Evolutionary conservation across 75 land plant genomes (phyloP).

Genomic region (Selaginella moellendorffii): DNA sequence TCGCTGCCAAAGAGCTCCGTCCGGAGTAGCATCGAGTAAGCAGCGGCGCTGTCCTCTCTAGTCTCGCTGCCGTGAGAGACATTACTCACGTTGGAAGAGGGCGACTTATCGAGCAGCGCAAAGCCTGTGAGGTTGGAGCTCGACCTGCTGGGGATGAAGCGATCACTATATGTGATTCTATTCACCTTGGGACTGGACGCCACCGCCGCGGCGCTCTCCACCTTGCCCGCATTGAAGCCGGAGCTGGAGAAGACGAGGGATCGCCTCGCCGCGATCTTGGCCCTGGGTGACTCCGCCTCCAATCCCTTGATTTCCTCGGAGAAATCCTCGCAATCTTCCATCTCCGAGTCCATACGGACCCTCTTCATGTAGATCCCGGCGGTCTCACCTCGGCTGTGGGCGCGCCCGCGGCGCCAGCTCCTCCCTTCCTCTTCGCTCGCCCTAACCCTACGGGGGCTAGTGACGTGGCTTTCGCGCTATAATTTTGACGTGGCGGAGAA

Average conservation of each 20-base stretch:
- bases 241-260: neutral
- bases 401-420: too few relatives aligned
- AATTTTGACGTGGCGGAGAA: too few relatives aligned
- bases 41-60: slow-evolving; percentile 66
- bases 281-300: neutral
- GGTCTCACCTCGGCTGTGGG: too few relatives aligned
- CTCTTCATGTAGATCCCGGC: too few relatives aligned
- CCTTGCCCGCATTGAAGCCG: neutral
- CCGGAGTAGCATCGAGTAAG: slow-evolving; percentile 56
- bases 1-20: slow-evolving; percentile 76
- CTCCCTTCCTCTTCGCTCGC: too few relatives aligned
- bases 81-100: slow-evolving; percentile 20
- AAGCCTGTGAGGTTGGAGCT: slow-evolving; percentile 70
- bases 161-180: slow-evolving; percentile 64
- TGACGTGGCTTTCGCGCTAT: too few relatives aligned
- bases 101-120: slow-evolving; percentile 55
- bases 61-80: slow-evolving; percentile 15
- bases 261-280: neutral
- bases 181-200: slow-evolving; percentile 22
- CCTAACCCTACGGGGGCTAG: too few relatives aligned
- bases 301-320: neutral
- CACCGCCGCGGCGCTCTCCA: neutral
- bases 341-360: neutral
- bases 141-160: slow-evolving; percentile 83
- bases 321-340: neutral